Evolutionary conservation across 306 rosid species (phyloP).

Genomic region (Citrullus colocynthis): DNA sequence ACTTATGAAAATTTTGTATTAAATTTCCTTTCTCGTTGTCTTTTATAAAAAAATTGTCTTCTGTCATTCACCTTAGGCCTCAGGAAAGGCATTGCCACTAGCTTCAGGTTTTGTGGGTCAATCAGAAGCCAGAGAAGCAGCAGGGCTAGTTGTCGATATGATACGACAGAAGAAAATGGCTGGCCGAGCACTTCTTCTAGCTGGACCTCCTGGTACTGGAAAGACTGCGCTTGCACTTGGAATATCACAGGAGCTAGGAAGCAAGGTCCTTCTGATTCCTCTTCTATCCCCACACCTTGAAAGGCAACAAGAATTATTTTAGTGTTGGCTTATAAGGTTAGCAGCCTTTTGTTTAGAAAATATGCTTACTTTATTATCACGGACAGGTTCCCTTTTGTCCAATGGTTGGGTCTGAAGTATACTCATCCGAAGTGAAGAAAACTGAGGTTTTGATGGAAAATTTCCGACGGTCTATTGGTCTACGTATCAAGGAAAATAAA

Average conservation of each 20-base stretch:
- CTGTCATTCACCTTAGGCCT: slow-evolving; percentile 22
- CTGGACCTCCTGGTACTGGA: slow-evolving; percentile 98
- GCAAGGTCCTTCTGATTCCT: slow-evolving; percentile 50
- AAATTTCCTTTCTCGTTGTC: background rate
- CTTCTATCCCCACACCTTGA: background rate
- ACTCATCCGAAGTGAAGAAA: slow-evolving; percentile 93
- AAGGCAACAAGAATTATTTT: background rate
- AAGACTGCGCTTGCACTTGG: slow-evolving; percentile 97
- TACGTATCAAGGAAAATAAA: slow-evolving; percentile 90
- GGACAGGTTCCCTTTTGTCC: slow-evolving; percentile 91
- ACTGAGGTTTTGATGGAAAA: slow-evolving; percentile 94
- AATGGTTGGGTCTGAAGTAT: slow-evolving; percentile 96
- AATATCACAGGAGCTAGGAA: slow-evolving; percentile 89
- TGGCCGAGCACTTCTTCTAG: slow-evolving; percentile 85
- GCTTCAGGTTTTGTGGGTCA: slow-evolving; percentile 96
- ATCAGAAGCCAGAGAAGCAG: slow-evolving; percentile 86
- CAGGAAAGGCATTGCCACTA: slow-evolving; percentile 62
- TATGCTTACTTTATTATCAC: background rate
- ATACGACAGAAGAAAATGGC: slow-evolving; percentile 97
- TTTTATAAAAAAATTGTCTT: background rate
- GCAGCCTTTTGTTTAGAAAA: background rate
- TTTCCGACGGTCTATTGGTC: slow-evolving; percentile 80
- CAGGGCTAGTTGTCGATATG: slow-evolving; percentile 90
- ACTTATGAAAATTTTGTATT: background rate
- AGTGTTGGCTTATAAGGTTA: background rate